Evolutionary conservation across 1,139 yeast species (phyloP).

Genomic region (Casaregolazyma lundiana): DNA sequence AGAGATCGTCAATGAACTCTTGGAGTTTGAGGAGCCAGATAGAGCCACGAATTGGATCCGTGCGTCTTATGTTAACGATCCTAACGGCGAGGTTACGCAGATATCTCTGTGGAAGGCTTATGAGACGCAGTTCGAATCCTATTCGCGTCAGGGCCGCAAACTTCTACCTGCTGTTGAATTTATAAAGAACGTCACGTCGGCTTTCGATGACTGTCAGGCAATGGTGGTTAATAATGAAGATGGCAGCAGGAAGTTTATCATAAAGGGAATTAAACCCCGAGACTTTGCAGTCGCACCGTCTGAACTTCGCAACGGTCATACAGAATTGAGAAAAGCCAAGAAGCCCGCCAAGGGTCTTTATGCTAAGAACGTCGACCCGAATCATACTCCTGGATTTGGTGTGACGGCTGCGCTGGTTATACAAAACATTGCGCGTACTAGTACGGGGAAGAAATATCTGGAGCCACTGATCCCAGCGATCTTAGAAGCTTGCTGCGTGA

Average conservation of each 20-base stretch:
- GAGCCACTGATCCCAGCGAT: constrained; percentile 23
- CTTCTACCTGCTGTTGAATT: constrained; percentile 93
- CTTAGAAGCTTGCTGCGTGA: constrained; percentile 24
- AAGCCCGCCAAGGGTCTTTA: constrained; percentile 8
- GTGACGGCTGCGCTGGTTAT: constrained; percentile 36
- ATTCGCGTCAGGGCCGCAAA: constrained; percentile 44
- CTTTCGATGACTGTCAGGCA: constrained; percentile 88
- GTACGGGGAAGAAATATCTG: constrained; percentile 30
- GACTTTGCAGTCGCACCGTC: constrained; percentile 43
- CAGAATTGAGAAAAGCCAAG: constrained; percentile 11
- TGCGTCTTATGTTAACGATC: constrained; percentile 77
- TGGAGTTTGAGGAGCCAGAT: constrained; percentile 73
- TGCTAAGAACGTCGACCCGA: constrained; percentile 4
- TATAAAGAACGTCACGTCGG: constrained; percentile 86
- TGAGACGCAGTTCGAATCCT: constrained; percentile 70
- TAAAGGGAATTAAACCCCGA: constrained; percentile 82
- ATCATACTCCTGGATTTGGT: constrained; percentile 30
- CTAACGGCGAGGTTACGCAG: constrained; percentile 85
- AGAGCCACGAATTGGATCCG: constrained; percentile 96
- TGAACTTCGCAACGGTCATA: constrained; percentile 15
- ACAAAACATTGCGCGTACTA: constrained; percentile 35
- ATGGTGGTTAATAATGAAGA: constrained; percentile 67
- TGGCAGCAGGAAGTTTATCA: constrained; percentile 75
- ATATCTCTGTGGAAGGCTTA: constrained; percentile 94
- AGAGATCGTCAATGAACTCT: constrained; percentile 58